These are phyloP conservation scores for Hymenoscyphus scutula DNA, from an alignment of 2,329 filamentous ascomycete species.

Conservation along the genomic window DNA sequence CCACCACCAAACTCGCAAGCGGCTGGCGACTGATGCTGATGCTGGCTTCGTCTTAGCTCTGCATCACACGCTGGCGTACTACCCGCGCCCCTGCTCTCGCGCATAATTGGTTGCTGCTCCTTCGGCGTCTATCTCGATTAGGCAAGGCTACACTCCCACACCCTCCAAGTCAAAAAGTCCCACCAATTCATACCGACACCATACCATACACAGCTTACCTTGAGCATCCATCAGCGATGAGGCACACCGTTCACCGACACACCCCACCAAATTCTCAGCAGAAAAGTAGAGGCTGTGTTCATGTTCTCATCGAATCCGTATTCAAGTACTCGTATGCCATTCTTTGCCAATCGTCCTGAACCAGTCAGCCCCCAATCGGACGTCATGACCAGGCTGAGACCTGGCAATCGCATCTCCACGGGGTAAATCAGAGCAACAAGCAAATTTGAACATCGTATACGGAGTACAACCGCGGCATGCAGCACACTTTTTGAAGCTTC, in stretches of 20 bases:
- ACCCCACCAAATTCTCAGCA: slow-evolving; percentile 4
- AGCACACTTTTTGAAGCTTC: slow-evolving; percentile 8
- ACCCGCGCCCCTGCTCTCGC: slow-evolving; percentile 24
- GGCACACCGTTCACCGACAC: not conserved
- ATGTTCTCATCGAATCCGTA: slow-evolving; percentile 14
- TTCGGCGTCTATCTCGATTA: slow-evolving; percentile 37
- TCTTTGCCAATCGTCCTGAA: not conserved
- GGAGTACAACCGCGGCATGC: slow-evolving; percentile 14
- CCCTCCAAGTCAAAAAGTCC: not conserved
- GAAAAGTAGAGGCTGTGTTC: slow-evolving; percentile 15
- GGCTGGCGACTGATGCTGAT: slow-evolving; percentile 14
- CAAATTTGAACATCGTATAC: slow-evolving; percentile 13
- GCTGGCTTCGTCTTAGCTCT: slow-evolving; percentile 1
- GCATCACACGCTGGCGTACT: slow-evolving; percentile 31
- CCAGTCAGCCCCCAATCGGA: not conserved
- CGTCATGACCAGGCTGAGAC: slow-evolving; percentile 19
- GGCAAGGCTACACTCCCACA: slow-evolving; percentile 29
- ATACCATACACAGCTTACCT: slow-evolving; percentile 4
- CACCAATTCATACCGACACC: not conserved
- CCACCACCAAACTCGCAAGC: slow-evolving; percentile 2
- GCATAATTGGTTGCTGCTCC: slow-evolving; percentile 31
- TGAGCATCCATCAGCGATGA: slow-evolving; percentile 3
- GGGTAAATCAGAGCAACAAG: slow-evolving; percentile 16
- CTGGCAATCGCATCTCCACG: slow-evolving; percentile 6
- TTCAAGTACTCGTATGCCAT: slow-evolving; percentile 8